Conservation (phyloP, 495 filamentous ascomycete species). For the Penicillium cataractarum region DNA sequence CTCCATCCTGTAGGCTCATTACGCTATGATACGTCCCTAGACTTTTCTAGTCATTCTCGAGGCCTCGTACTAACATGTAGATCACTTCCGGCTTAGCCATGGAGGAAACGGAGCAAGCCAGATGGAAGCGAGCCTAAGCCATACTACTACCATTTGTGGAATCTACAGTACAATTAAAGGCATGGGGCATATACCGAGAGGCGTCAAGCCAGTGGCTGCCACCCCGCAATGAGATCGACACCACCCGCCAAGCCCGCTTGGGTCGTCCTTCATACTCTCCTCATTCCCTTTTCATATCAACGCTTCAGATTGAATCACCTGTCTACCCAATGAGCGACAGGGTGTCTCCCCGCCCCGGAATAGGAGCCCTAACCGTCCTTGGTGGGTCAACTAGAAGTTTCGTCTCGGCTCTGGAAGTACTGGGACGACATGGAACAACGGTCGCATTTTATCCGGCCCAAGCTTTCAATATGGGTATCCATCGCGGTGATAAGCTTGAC, state of each 20-base stretch:
- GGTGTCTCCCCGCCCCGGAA: slow-evolving; percentile 18
- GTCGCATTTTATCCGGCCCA: not conserved
- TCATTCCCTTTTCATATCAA: slow-evolving; percentile 4
- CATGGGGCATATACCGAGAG: not conserved
- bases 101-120: not conserved
- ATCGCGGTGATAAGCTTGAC: not conserved
- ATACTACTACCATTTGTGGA: not conserved
- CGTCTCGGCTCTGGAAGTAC: not conserved
- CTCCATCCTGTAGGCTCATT: not conserved
- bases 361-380: not conserved
- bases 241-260: slow-evolving; percentile 21
- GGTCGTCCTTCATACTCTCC: slow-evolving; percentile 24
- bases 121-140: not conserved
- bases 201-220: slow-evolving; percentile 1
- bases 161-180: not conserved
- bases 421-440: not conserved
- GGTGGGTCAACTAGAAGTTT: slow-evolving; percentile 1
- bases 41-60: not conserved
- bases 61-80: not conserved
- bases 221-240: slow-evolving; percentile 30
- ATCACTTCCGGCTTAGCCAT: slow-evolving; percentile 1
- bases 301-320: slow-evolving; percentile 20
- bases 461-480: not conserved
- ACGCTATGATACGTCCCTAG: not conserved
- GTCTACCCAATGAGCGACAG: slow-evolving; percentile 25